These are phyloP conservation scores for Fusarium sp. DNA, from an alignment of 2,329 filamentous ascomycete species.

Conservation along the genomic window DNA sequence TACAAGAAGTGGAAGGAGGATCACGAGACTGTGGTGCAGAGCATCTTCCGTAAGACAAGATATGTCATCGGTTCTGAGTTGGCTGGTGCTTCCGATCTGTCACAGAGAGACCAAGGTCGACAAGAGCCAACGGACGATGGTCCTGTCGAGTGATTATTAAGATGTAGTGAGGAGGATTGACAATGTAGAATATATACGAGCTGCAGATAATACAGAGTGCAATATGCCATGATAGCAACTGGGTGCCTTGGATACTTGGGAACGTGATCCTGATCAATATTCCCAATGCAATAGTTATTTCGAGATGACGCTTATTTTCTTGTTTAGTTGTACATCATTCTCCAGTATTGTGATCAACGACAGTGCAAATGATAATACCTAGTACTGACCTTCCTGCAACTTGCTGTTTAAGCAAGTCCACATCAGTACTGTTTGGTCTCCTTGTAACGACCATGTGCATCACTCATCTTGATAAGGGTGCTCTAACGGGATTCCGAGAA, in stretches of 20 bases:
- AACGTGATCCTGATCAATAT: no score
- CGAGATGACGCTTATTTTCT: rapidly evolving
- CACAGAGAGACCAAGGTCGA: neutral
- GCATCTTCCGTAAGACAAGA: neutral
- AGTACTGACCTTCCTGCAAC: neutral
- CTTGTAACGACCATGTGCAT: neutral
- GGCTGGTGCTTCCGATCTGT: neutral
- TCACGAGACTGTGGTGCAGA: neutral
- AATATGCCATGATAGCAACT: neutral
- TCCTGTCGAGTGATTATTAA: neutral
- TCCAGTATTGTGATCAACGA: no score
- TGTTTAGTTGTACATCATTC: neutral
- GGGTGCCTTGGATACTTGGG: neutral
- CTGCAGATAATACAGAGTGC: no score
- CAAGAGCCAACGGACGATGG: neutral
- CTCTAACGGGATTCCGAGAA: neutral
- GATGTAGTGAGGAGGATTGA: no score
- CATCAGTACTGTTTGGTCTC: neutral
- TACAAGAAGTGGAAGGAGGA: constrained; percentile 2
- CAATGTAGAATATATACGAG: rapidly evolving
- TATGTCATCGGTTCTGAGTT: neutral
- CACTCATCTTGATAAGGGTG: neutral
- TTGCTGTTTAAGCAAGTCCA: neutral
- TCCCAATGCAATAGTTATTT: neutral
- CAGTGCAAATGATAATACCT: neutral